phyloP scores from a whole-genome alignment of 768 basidiomycete genomes.

The Clitopilus passeckerianus region DNA sequence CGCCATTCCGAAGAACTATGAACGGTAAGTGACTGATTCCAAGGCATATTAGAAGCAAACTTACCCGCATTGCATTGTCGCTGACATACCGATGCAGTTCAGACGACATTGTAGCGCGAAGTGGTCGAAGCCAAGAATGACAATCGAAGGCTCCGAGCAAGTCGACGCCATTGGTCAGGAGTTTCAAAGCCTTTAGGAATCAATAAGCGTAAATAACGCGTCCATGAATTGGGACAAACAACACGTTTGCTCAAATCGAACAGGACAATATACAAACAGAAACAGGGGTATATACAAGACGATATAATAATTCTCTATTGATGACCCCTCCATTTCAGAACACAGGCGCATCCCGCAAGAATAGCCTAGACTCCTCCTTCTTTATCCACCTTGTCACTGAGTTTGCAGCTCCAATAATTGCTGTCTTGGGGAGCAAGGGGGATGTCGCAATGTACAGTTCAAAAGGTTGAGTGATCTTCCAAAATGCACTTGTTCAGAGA shows the following conservation, averaged over 20 bases:
- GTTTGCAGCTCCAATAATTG: conserved; percentile 85
- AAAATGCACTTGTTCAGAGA: background rate
- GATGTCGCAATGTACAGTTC: conserved; percentile 86
- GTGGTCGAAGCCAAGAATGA: background rate
- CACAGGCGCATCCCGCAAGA: conserved; percentile 85
- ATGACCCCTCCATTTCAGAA: conserved; percentile 39
- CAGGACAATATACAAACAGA: too few species aligned
- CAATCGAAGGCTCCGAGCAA: background rate
- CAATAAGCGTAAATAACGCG: background rate
- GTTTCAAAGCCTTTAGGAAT: background rate
- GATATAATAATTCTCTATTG: too few species aligned
- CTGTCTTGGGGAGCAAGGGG: conserved; percentile 82
- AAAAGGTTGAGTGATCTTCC: conserved; percentile 87
- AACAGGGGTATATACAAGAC: too few species aligned
- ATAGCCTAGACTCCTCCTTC: conserved; percentile 78
- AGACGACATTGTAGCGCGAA: conserved; percentile 42
- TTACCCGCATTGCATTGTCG: conserved; percentile 69
- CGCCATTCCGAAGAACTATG: conserved; percentile 77
- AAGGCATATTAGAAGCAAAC: conserved; percentile 14
- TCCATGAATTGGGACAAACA: background rate
- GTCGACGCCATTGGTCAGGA: background rate
- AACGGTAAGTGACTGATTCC: background rate
- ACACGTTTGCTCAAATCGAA: too few species aligned
- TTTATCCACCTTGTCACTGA: conserved; percentile 87
- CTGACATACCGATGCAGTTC: conserved; percentile 70